phyloP scores from a whole-genome alignment of 805 yeast species.

The Kodamaea kaohsiungensis region DNA sequence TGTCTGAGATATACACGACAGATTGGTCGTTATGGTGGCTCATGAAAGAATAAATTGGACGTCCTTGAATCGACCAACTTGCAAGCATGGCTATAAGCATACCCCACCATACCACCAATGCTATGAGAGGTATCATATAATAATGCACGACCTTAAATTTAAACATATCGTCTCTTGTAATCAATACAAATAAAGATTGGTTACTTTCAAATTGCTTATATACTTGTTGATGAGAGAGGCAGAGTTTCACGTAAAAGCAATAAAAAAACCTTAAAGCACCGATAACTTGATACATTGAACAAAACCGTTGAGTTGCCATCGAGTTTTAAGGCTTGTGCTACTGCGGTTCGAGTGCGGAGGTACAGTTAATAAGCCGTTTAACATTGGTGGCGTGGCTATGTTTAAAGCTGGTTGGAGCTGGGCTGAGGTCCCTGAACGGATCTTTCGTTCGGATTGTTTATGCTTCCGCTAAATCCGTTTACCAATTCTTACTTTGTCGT shows the following conservation, averaged over 20 bases:
- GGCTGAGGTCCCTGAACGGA: not conserved
- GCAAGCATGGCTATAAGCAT: constrained; percentile 80
- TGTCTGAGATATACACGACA: constrained; percentile 76
- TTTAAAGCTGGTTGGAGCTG: not conserved
- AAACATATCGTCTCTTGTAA: constrained; percentile 3
- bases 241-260: not conserved
- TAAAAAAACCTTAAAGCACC: not conserved
- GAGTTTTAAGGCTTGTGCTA: not conserved
- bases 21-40: constrained; percentile 33
- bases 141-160: constrained; percentile 48
- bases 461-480: too few relatives aligned
- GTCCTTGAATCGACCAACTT: constrained; percentile 81
- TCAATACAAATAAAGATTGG: not conserved
- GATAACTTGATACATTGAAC: not conserved
- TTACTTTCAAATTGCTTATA: not conserved
- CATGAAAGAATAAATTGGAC: constrained; percentile 66
- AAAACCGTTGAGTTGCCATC: not conserved
- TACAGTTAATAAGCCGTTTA: too few relatives aligned
- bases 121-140: constrained; percentile 63
- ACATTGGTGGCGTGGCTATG: too few relatives aligned
- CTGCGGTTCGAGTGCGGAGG: not conserved
- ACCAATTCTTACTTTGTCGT: too few relatives aligned
- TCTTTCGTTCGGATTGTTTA: too few relatives aligned
- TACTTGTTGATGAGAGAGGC: not conserved
- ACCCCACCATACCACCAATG: constrained; percentile 82